phyloP scores from a whole-genome alignment of 2,329 filamentous ascomycete species.

The Emydomyces testavorans region DNA sequence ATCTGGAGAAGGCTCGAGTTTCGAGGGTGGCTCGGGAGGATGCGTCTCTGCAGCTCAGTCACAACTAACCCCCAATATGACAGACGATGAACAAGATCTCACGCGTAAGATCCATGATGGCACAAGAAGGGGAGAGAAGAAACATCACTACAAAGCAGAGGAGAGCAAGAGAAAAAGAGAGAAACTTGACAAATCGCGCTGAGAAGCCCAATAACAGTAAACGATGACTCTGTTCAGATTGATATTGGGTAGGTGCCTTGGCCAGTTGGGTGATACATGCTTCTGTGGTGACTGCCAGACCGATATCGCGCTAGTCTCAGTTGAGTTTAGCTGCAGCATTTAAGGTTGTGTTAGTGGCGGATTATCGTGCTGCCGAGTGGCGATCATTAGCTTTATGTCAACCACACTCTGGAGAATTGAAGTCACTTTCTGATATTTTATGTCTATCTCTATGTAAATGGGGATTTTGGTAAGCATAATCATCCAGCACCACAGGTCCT shows the following conservation, averaged over 20 bases:
- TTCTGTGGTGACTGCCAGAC: too few species aligned
- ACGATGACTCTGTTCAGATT: not conserved
- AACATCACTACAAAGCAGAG: not conserved
- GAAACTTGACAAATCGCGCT: not conserved
- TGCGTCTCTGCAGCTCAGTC: not conserved
- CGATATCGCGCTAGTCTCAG: not conserved
- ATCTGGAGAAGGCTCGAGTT: not conserved
- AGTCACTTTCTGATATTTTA: not conserved
- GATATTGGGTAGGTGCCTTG: conserved; percentile 1
- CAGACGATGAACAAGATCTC: conserved; percentile 12
- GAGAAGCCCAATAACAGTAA: not conserved
- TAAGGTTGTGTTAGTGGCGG: conserved; percentile 2
- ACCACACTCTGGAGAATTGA: not conserved
- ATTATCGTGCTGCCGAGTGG: conserved; percentile 7
- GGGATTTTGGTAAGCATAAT: not conserved
- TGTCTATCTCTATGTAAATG: not conserved
- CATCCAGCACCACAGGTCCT: not conserved
- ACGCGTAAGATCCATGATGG: conserved; percentile 15
- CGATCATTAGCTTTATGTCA: conserved; percentile 6
- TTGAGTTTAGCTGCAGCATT: not conserved
- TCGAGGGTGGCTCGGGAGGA: not conserved
- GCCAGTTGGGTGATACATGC: not conserved
- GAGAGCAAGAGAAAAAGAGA: not conserved
- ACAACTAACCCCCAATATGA: conserved; percentile 15
- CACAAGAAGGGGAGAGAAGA: not conserved